phyloP scores from a whole-genome alignment of 345 rosid genomes.

The Moricandia moricandioides region DNA sequence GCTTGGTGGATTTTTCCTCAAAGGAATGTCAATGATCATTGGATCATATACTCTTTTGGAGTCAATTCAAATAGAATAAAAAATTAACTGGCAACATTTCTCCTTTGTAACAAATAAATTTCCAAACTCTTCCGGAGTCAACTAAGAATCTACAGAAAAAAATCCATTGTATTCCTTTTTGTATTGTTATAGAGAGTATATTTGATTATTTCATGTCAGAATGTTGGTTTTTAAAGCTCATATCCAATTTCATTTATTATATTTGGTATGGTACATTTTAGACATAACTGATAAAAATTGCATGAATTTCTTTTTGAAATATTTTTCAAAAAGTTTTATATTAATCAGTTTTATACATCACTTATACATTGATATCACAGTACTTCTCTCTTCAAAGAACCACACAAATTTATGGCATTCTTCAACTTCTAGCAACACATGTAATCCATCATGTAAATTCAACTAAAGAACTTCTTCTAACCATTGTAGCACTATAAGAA shows the following conservation, averaged over 20 bases:
- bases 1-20: conserved; percentile 1
- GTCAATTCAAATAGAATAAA: neutral
- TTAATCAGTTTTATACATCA: neutral
- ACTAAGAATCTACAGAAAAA: neutral
- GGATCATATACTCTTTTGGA: neutral
- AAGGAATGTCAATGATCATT: conserved; percentile 23
- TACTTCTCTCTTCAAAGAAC: neutral
- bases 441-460: neutral
- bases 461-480: neutral
- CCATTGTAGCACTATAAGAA: neutral
- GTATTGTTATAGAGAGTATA: neutral
- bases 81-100: neutral
- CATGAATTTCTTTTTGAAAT: no score
- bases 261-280: neutral
- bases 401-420: neutral
- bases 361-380: neutral
- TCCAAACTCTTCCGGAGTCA: neutral
- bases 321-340: no score
- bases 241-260: neutral
- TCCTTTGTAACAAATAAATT: neutral
- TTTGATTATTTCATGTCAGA: neutral
- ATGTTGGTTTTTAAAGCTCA: neutral
- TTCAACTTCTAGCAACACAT: neutral
- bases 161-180: neutral
- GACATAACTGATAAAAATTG: no score